Evolutionary conservation across 192 early-diverging fungal species (phyloP), one percentile per base, ranked within the genome.

Genomic region (Backusella mclennaniae): DNA sequence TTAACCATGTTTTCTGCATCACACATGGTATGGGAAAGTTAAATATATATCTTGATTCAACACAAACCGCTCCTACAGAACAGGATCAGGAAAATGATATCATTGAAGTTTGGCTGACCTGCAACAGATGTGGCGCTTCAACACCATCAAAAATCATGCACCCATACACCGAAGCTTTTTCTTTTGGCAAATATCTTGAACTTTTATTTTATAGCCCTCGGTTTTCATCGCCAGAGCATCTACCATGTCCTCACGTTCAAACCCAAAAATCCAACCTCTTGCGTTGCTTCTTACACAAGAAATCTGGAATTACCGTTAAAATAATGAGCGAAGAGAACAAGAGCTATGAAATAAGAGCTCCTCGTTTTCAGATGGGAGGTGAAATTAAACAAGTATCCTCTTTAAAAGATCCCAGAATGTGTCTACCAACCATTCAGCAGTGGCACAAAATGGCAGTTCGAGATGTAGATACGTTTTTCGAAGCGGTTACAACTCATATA

Each of bases 161-260:
- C 4, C 85, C 85, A 38, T 92, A 90, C 21, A 88, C 94, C 1
- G 91, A 91, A 86, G 84, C 89, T 26, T 96, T 93, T 76, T 98
- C 97, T 2, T 97, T 97, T 87, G 96, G 93, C 31, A 98, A 98
- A 82, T 98, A 95, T 76, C 83, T 98, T 15, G 97, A 98, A 76
- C 80, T 95, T 1, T 79, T 93, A 0, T 92, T 96, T 52, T 97
- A 98, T 80, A 89, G 87, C 76, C 76, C 82, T 2, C 74, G 78
- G 0, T 86, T 95, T 69, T 59, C 66, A 6, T 87, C 86, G 3
- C 84, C 90, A 21, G 84, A 85, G 7, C 69, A 75, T 26, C 71
- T 86, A 1, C 94, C 93, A 74, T 79, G 80, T 9, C 92, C 89
- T 77, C 90, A 87, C 82, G 81, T 89, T 36, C 87, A 85, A 78